Conservation (phyloP, 1,284 basidiomycete species). For the Ustilago tritici region DNA sequence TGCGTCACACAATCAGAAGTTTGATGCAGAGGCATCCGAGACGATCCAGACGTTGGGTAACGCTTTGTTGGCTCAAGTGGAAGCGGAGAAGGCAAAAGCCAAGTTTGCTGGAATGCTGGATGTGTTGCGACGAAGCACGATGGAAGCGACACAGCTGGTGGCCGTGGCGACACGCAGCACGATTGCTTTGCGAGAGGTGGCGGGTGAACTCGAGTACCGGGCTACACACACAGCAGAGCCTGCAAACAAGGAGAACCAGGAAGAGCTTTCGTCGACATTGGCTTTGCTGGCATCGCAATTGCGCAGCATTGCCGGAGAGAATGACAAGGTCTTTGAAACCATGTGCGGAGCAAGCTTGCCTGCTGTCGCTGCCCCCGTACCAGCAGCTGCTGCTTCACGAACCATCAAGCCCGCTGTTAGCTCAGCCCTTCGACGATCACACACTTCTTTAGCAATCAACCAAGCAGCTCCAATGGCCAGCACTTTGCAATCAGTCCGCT, state of each 20-base stretch:
- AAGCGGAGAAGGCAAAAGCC: constrained; percentile 78
- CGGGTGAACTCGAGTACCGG: constrained; percentile 73
- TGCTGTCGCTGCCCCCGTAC: background rate
- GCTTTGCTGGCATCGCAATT: constrained; percentile 67
- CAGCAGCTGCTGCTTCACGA: background rate
- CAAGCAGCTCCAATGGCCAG: background rate
- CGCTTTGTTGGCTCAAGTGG: constrained; percentile 79
- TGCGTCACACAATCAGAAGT: constrained; percentile 80
- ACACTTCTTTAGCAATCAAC: constrained; percentile 19
- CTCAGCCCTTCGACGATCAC: constrained; percentile 28
- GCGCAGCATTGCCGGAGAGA: constrained; percentile 70
- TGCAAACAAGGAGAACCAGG: constrained; percentile 71
- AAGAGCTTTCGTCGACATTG: constrained; percentile 71
- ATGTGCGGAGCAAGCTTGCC: constrained; percentile 74
- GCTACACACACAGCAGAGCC: constrained; percentile 67
- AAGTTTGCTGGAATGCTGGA: constrained; percentile 78
- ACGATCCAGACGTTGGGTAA: constrained; percentile 80
- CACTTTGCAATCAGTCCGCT: background rate
- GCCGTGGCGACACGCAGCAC: constrained; percentile 85
- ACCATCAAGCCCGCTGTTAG: constrained; percentile 10
- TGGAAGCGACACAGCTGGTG: constrained; percentile 78
- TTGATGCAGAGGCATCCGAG: constrained; percentile 80
- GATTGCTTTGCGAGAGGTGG: constrained; percentile 78
- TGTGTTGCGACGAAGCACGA: constrained; percentile 77
- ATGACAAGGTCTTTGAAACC: constrained; percentile 76